Conservation (phyloP, 2,329 filamentous ascomycete species). For the Penicillium sp. region DNA sequence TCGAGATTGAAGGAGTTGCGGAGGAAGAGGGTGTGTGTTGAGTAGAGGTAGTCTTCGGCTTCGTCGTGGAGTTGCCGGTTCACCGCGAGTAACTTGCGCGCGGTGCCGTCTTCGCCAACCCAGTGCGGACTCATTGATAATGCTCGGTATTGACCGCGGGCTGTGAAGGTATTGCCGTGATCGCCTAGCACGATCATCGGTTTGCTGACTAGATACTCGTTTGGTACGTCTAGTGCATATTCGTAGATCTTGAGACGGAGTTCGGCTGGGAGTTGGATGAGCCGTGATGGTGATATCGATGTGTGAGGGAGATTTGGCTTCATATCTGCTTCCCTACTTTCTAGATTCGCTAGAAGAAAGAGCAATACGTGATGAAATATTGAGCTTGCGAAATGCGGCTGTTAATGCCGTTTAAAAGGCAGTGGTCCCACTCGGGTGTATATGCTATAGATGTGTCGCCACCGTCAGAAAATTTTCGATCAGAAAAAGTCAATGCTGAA, state of each 20-base stretch:
- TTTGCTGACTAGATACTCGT: slow-evolving; percentile 32
- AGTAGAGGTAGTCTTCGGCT: slow-evolving; percentile 37
- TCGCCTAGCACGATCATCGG: slow-evolving; percentile 38
- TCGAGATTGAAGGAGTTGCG: slow-evolving; percentile 36
- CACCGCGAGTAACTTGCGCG: slow-evolving; percentile 32
- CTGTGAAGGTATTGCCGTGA: slow-evolving; percentile 34
- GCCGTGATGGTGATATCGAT: slow-evolving; percentile 12
- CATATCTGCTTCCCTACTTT: background rate
- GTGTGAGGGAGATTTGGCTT: background rate
- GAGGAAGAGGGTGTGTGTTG: slow-evolving; percentile 38
- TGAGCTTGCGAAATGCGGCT: background rate
- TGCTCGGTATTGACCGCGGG: slow-evolving; percentile 32
- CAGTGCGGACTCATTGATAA: slow-evolving; percentile 38
- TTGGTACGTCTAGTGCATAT: slow-evolving; percentile 32
- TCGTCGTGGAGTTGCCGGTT: slow-evolving; percentile 40
- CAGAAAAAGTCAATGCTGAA: background rate
- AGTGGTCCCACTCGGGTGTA: slow-evolving; percentile 5
- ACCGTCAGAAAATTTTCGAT: slow-evolving; percentile 5
- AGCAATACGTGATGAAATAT: background rate
- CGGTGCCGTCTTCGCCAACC: slow-evolving; percentile 34
- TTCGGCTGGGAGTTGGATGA: slow-evolving; percentile 33
- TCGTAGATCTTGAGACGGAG: slow-evolving; percentile 39
- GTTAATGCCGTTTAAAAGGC: background rate
- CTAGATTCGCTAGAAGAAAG: background rate
- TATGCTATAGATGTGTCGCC: slow-evolving; percentile 5